These are phyloP conservation scores for Aspergillus niger DNA, from an alignment of 2,329 filamentous ascomycete genomes.

Conservation along the genomic window DNA sequence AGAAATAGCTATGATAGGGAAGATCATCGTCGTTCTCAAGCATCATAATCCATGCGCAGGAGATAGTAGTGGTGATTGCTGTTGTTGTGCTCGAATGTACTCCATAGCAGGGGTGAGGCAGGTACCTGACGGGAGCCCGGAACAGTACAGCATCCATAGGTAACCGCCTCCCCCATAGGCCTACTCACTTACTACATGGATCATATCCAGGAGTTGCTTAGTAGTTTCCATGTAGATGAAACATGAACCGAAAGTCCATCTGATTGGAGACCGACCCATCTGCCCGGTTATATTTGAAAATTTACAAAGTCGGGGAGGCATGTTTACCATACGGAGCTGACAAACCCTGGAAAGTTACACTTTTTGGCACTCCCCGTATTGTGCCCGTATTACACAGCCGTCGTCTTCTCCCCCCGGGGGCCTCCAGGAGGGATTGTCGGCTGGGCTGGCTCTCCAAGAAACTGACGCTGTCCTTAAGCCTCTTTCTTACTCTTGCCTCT, in stretches of 20 bases:
- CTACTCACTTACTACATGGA: no score
- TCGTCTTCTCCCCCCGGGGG: background rate
- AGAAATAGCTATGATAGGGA: background rate
- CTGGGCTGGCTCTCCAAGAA: background rate
- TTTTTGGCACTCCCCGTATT: background rate
- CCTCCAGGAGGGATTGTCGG: slow-evolving; percentile 4
- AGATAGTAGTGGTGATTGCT: background rate
- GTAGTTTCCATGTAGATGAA: slow-evolving; percentile 2
- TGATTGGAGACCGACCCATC: background rate
- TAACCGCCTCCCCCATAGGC: no score
- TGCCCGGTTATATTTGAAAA: background rate
- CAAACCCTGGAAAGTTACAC: background rate
- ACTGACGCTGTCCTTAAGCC: slow-evolving; percentile 12
- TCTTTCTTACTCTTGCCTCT: slow-evolving; percentile 6
- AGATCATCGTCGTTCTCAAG: background rate
- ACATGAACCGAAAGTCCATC: background rate
- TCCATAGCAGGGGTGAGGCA: background rate
- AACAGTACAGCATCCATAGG: background rate
- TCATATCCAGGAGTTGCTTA: background rate
- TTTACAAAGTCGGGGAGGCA: background rate
- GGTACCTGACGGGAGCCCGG: background rate
- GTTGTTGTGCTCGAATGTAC: background rate
- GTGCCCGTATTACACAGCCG: background rate
- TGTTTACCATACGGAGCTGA: background rate
- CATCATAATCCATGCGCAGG: background rate